A percentile compares a stretch with the other conserved stretches of the same genome.
phyloP scores from a whole-genome alignment of 2,329 filamentous ascomycete species.

The Triangularia setosa region DNA sequence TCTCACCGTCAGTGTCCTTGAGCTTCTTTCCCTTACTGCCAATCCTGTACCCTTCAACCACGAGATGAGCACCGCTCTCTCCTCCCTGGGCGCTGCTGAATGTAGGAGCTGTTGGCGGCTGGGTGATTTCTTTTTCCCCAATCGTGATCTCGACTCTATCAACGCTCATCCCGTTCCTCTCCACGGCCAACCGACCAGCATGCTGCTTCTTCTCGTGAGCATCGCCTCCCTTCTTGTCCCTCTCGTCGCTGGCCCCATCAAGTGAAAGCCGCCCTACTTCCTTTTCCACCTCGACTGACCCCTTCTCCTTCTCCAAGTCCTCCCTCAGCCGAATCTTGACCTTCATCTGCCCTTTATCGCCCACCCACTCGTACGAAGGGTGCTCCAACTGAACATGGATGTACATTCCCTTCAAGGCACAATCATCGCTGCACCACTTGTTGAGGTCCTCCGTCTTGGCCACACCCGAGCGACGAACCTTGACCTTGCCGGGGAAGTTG shows the following conservation, averaged over 20 bases:
- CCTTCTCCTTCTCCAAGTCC: slow-evolving; percentile 9
- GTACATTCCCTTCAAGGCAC: slow-evolving; percentile 75
- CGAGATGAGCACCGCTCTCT: slow-evolving; percentile 39
- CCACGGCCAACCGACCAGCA: slow-evolving; percentile 13
- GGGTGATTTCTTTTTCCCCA: slow-evolving; percentile 47
- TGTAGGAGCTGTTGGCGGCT: slow-evolving; percentile 37
- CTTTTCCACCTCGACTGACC: not conserved
- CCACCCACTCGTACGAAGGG: slow-evolving; percentile 42
- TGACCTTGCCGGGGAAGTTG: slow-evolving; percentile 58
- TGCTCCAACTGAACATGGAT: slow-evolving; percentile 85
- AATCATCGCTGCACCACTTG: slow-evolving; percentile 81
- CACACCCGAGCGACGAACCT: slow-evolving; percentile 55
- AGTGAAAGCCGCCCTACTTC: slow-evolving; percentile 13
- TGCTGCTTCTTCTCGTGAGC: slow-evolving; percentile 1
- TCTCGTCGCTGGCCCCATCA: slow-evolving; percentile 16
- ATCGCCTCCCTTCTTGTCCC: slow-evolving; percentile 2
- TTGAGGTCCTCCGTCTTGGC: slow-evolving; percentile 69
- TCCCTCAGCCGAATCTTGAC: slow-evolving; percentile 57
- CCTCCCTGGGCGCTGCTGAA: slow-evolving; percentile 10
- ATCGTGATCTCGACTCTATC: slow-evolving; percentile 43
- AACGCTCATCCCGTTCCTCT: slow-evolving; percentile 34
- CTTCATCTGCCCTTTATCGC: slow-evolving; percentile 30
- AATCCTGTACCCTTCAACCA: slow-evolving; percentile 50
- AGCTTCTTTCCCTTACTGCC: slow-evolving; percentile 30
- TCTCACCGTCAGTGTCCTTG: slow-evolving; percentile 5